A percentile compares a stretch with the other conserved stretches of the same genome.
These are phyloP conservation scores for Bromus sterilis DNA, from an alignment of 176 grass and related monocot species.

Conservation along the genomic window DNA sequence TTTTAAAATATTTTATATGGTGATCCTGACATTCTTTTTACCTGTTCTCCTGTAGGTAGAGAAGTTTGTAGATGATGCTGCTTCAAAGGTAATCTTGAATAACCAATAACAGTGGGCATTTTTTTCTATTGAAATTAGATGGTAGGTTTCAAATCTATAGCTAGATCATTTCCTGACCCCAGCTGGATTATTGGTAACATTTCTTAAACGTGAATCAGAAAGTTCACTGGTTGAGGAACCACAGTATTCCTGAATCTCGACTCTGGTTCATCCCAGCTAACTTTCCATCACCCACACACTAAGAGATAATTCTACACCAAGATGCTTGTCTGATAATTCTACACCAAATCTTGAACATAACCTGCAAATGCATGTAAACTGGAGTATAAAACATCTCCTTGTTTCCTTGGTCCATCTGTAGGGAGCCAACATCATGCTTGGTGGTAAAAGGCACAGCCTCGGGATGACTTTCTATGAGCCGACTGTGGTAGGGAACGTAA, in stretches of 20 bases:
- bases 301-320: not conserved
- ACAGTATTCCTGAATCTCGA: not conserved
- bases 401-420: conserved; percentile 24
- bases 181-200: not conserved
- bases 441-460: conserved; percentile 89
- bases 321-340: not conserved
- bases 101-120: not conserved
- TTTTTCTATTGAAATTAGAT: not conserved
- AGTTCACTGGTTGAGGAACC: not conserved
- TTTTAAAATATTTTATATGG: not conserved
- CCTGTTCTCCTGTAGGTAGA: conserved; percentile 61
- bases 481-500: conserved; percentile 82
- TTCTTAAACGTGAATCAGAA: not conserved
- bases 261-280: not conserved
- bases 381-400: not conserved
- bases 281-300: not conserved
- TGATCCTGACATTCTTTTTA: conserved; percentile 21
- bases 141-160: not conserved
- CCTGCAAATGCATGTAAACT: conserved; percentile 1
- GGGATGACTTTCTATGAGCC: conserved; percentile 96
- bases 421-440: conserved; percentile 79
- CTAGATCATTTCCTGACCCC: not conserved
- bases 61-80: conserved; percentile 73
- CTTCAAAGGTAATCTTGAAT: conserved; percentile 69
- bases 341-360: not conserved